phyloP scores from a whole-genome alignment of 2,329 filamentous ascomycete genomes.

The Stagonosporopsis tanaceti region DNA sequence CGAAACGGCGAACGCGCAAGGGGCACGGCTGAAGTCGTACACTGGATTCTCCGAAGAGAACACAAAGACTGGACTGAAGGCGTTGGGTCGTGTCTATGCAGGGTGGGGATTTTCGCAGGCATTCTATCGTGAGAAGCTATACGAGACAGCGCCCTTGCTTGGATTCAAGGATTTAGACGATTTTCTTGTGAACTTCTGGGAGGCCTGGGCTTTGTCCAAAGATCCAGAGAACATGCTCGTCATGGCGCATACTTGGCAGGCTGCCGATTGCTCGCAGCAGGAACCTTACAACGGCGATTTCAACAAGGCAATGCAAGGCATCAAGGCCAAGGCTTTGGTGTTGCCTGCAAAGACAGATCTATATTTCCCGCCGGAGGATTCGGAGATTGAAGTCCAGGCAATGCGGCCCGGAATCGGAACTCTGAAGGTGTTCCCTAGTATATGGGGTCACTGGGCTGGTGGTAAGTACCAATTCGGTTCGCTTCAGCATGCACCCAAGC shows the following conservation, averaged over 20 bases:
- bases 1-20: slow-evolving; percentile 33
- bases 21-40: slow-evolving; percentile 40
- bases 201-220: slow-evolving; percentile 75
- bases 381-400: slow-evolving; percentile 72
- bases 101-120: slow-evolving; percentile 83
- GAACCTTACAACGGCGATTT: slow-evolving; percentile 74
- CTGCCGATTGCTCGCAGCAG: slow-evolving; percentile 73
- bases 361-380: slow-evolving; percentile 85
- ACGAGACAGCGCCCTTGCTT: slow-evolving; percentile 63
- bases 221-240: slow-evolving; percentile 77
- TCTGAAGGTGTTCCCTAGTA: slow-evolving; percentile 63
- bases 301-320: slow-evolving; percentile 66
- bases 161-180: slow-evolving; percentile 74
- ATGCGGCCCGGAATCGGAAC: slow-evolving; percentile 68
- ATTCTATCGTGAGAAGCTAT: slow-evolving; percentile 77
- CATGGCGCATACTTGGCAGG: slow-evolving; percentile 83
- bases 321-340: slow-evolving; percentile 76
- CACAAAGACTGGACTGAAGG: slow-evolving; percentile 68
- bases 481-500: background rate
- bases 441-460: slow-evolving; percentile 68
- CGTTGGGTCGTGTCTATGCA: slow-evolving; percentile 77
- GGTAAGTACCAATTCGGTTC: slow-evolving; percentile 50
- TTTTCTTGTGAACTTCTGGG: slow-evolving; percentile 80
- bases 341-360: slow-evolving; percentile 77
- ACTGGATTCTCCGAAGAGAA: slow-evolving; percentile 63